phyloP scores from a whole-genome alignment of 169 alveolate species.

The Plasmodium billcollinsi region DNA sequence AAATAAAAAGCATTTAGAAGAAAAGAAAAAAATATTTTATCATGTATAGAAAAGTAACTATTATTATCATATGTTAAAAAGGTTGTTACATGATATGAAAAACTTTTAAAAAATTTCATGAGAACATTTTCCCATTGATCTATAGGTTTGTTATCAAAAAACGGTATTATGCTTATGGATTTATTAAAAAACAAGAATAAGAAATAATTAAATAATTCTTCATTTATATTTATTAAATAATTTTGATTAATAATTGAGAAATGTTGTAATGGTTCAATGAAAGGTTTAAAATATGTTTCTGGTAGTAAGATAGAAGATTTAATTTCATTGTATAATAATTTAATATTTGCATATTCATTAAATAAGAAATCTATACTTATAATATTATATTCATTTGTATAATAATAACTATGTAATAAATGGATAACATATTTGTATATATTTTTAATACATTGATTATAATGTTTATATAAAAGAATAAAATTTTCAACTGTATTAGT shows the following conservation, averaged over 20 bases:
- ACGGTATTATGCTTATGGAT: constrained; percentile 54
- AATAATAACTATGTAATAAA: constrained; percentile 28
- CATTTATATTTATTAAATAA: constrained; percentile 18
- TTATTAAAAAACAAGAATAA: constrained; percentile 70
- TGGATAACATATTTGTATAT: constrained; percentile 54
- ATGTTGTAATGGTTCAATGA: too few species aligned
- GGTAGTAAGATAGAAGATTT: constrained; percentile 7
- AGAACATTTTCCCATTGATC: constrained; percentile 56
- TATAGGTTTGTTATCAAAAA: constrained; percentile 59
- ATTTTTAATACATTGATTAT: constrained; percentile 11
- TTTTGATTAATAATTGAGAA: constrained; percentile 5
- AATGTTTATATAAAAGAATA: constrained; percentile 18
- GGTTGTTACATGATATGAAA: constrained; percentile 31
- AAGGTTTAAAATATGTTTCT: constrained; percentile 30
- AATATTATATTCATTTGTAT: constrained; percentile 18
- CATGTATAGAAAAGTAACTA: constrained; percentile 3
- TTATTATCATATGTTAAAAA: constrained; percentile 9
- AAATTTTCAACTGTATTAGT: constrained; percentile 15
- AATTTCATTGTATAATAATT: constrained; percentile 25
- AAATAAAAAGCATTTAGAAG: constrained; percentile 68
- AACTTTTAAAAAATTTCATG: constrained; percentile 13
- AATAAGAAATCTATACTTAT: constrained; percentile 23
- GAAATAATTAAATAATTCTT: constrained; percentile 41
- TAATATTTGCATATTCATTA: constrained; percentile 49
- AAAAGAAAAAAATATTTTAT: constrained; percentile 63